Conservation (phyloP, 345 rosid species). For the Cardamine chenopodiifolia region DNA sequence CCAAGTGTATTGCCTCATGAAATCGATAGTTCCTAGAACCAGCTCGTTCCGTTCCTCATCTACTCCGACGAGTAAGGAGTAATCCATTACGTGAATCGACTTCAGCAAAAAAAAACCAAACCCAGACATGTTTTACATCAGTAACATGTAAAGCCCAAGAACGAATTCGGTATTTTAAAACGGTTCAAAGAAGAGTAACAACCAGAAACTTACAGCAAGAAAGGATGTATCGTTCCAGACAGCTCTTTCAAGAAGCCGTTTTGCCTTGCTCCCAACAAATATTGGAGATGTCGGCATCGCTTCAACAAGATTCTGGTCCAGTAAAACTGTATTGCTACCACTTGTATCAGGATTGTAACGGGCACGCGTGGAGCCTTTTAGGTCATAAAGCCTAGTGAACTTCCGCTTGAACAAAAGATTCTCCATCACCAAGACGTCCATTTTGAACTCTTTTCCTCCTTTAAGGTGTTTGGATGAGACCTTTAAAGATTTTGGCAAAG, state of each 20-base stretch:
- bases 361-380: constrained; percentile 93
- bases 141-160: constrained; percentile 16
- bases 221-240: constrained; percentile 97
- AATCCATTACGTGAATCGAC: constrained; percentile 95
- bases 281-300: constrained; percentile 97
- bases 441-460: constrained; percentile 91
- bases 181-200: neutral
- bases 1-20: constrained; percentile 98
- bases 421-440: constrained; percentile 97
- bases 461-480: constrained; percentile 80
- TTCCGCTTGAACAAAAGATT: constrained; percentile 85
- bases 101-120: constrained; percentile 43
- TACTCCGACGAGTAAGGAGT: constrained; percentile 85
- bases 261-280: constrained; percentile 92
- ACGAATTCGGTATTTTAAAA: neutral
- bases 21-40: constrained; percentile 88
- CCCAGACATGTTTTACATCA: constrained; percentile 22
- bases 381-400: constrained; percentile 81
- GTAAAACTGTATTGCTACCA: constrained; percentile 84
- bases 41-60: constrained; percentile 82
- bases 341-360: constrained; percentile 90
- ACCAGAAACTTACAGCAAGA: constrained; percentile 78
- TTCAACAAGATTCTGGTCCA: constrained; percentile 96
- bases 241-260: constrained; percentile 87
- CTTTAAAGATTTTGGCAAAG: constrained; percentile 49